Percentiles rank a stretch among this genome's conserved stretches.
phyloP scores from a whole-genome alignment of 129 eudicot species.

The Flaveria ramosissima region DNA sequence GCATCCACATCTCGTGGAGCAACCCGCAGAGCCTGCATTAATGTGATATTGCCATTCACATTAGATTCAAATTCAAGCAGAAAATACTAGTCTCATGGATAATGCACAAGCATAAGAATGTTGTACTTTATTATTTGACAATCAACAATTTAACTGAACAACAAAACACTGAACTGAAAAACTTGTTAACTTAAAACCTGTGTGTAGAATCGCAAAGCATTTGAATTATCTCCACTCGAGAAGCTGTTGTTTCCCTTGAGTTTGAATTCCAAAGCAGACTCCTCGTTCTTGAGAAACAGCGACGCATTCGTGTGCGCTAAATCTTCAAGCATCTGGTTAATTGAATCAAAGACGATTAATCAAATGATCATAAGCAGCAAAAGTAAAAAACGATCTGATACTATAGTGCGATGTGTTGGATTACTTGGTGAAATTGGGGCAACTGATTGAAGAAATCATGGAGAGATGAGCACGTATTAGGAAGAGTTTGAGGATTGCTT shows the following conservation, averaged over 20 bases:
- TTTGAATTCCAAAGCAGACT: constrained; percentile 68
- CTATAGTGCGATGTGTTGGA: not conserved
- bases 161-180: not conserved
- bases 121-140: not conserved
- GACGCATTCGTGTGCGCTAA: constrained; percentile 56
- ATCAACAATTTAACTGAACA: not conserved
- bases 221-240: constrained; percentile 50
- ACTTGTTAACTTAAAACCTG: constrained; percentile 41
- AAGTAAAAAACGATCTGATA: not conserved
- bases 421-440: constrained; percentile 79
- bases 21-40: constrained; percentile 69
- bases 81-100: not conserved
- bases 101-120: constrained; percentile 9
- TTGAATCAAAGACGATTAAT: not conserved
- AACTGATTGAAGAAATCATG: constrained; percentile 53
- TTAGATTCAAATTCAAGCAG: constrained; percentile 2
- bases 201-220: constrained; percentile 67
- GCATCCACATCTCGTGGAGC: constrained; percentile 71
- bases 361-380: constrained; percentile 5
- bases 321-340: constrained; percentile 59
- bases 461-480: constrained; percentile 62
- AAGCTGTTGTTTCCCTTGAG: constrained; percentile 73
- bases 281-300: constrained; percentile 63
- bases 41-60: not conserved
- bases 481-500: constrained; percentile 42